A percentile compares a stretch with the other conserved stretches of the same genome.
phyloP scores from a whole-genome alignment of 2,329 filamentous ascomycete species.

The Ophiostoma australiae region DNA sequence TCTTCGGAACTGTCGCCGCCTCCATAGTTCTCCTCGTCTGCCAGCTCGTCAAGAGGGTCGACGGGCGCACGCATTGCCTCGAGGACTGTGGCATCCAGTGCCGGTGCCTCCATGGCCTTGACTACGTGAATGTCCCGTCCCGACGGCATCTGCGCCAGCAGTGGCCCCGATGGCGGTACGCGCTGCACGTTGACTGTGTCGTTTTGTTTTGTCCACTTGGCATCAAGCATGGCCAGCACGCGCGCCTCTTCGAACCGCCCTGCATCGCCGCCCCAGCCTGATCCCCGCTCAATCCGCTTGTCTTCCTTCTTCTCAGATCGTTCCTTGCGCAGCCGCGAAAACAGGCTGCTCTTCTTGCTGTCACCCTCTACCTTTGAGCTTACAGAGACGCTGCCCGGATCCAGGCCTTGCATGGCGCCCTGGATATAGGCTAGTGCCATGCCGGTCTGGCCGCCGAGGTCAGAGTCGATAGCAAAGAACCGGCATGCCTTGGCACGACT shows the following conservation, averaged over 20 bases:
- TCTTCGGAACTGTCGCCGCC: constrained; percentile 42
- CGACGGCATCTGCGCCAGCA: constrained; percentile 76
- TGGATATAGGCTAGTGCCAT: constrained; percentile 82
- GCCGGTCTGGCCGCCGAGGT: constrained; percentile 73
- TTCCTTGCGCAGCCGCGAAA: constrained; percentile 45
- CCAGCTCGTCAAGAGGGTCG: constrained; percentile 42
- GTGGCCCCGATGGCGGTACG: constrained; percentile 64
- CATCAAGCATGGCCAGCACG: constrained; percentile 79
- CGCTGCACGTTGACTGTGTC: constrained; percentile 83
- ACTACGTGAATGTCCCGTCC: constrained; percentile 79
- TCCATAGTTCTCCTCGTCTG: constrained; percentile 34
- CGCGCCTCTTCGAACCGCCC: constrained; percentile 79
- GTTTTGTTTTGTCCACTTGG: constrained; percentile 89
- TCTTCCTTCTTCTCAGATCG: constrained; percentile 73
- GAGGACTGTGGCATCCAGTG: constrained; percentile 60
- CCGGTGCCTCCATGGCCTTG: constrained; percentile 61
- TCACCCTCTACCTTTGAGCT: constrained; percentile 35
- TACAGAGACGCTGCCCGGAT: constrained; percentile 42
- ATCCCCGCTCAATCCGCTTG: constrained; percentile 67
- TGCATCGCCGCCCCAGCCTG: constrained; percentile 73
- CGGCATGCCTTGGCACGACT: constrained; percentile 80
- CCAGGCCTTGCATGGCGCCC: constrained; percentile 70
- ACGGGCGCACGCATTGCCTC: constrained; percentile 55
- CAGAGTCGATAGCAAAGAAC: constrained; percentile 86
- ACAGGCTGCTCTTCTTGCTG: not conserved